Evolutionary conservation across 2,329 filamentous ascomycete species (phyloP), one percentile per base, ranked within the genome.

Genomic region (Talaromyces atroroseus): DNA sequence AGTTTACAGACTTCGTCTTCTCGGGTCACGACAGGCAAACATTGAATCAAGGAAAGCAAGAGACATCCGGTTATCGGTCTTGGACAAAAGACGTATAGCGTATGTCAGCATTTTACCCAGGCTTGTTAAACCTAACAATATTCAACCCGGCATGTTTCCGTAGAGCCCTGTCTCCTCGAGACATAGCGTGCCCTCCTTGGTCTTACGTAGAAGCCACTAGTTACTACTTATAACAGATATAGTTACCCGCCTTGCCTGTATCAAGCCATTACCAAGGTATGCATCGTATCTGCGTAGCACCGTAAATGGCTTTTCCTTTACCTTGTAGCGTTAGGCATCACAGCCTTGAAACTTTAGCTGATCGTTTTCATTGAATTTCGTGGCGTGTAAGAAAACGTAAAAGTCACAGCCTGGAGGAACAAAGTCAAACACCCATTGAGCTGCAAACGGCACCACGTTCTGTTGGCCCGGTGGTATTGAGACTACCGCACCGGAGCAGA

Each of bases 1-100:
- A 36, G 32, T 36, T 10, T 36, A 29, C 32, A 5, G 8, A 36
- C 10, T 44, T 34, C 3, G 20, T 53, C 24, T 32, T 53, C 24
- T 32, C 51, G 51, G 51, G 29, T 47, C 32, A 34, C 42, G 29
- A 53, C 51, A 47, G 51, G 10, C 51, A 47, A 52, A 52, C 42
- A 14, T 23, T 44, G 20, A 38, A 47, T 18, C n/a, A 16, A 32
- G 36, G 38, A 16, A 26, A 21, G 12, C 20, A 44, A 20, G 14
- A 40, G 36, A 18, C 38, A 42, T 20, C 18, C 18, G 40, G 40
- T 20, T 2, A 23, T 44, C 18, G 11, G 7, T 10, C 18, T 44
- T 14, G 40, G 20, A 14, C 20, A 44, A 20, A 40, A 18, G 16
- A 40, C 16, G 36, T 18, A 21, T 4, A 44, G 2, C 40, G 20